These are phyloP conservation scores for Trichophyton simii DNA, from an alignment of 2,329 filamentous ascomycete genomes.

Conservation along the genomic window DNA sequence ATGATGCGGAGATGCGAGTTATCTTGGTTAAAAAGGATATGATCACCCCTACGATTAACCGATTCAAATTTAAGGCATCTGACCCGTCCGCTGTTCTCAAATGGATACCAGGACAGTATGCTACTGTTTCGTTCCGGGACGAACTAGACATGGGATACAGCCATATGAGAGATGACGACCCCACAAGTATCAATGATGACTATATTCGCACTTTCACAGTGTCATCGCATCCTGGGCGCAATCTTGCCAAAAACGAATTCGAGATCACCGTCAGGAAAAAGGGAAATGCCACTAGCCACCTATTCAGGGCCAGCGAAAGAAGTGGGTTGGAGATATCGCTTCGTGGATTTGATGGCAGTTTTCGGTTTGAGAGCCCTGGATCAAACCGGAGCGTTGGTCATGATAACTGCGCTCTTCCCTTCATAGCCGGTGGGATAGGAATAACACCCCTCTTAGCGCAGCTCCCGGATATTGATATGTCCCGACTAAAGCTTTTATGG, in stretches of 20 bases:
- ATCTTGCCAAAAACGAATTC: constrained; percentile 38
- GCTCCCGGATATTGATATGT: constrained; percentile 39
- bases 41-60: constrained; percentile 54
- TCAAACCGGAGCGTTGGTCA: not conserved
- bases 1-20: constrained; percentile 31
- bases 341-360: constrained; percentile 60
- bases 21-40: constrained; percentile 45
- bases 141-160: constrained; percentile 62
- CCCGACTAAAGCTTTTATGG: constrained; percentile 53
- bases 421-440: constrained; percentile 68
- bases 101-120: constrained; percentile 64
- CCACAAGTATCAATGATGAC: constrained; percentile 70
- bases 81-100: constrained; percentile 22
- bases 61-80: constrained; percentile 48
- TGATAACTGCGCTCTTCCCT: constrained; percentile 37
- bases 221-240: constrained; percentile 43
- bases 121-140: constrained; percentile 57
- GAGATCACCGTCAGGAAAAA: constrained; percentile 61
- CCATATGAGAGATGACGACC: constrained; percentile 76
- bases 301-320: constrained; percentile 47
- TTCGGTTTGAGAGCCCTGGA: constrained; percentile 29
- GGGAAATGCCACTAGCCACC: constrained; percentile 53
- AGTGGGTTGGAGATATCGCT: constrained; percentile 52
- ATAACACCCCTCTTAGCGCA: constrained; percentile 72
- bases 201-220: constrained; percentile 74